These are phyloP conservation scores for Melanopsichium pennsylvanicum DNA, from an alignment of 1,284 basidiomycete genomes.

Conservation along the genomic window DNA sequence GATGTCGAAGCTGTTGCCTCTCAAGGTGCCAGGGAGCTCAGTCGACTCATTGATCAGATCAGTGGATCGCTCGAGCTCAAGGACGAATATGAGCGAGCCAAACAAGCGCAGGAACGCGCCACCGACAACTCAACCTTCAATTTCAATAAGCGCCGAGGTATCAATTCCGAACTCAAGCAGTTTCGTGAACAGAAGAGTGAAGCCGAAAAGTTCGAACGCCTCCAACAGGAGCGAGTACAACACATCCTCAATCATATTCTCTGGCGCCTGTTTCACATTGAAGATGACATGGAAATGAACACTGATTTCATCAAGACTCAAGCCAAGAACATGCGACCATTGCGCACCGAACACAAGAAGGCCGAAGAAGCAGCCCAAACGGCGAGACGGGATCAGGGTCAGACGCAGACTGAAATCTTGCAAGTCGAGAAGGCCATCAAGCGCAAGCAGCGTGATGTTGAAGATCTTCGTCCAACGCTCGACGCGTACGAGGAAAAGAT, in stretches of 20 bases:
- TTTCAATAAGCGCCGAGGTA: constrained; percentile 89
- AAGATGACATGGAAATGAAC: constrained; percentile 67
- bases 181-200: constrained; percentile 97
- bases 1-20: constrained; percentile 98
- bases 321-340: constrained; percentile 73
- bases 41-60: constrained; percentile 92
- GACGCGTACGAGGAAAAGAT: constrained; percentile 80
- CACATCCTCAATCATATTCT: constrained; percentile 82
- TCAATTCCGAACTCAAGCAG: constrained; percentile 93
- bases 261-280: constrained; percentile 90
- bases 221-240: constrained; percentile 79
- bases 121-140: constrained; percentile 92
- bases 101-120: constrained; percentile 84
- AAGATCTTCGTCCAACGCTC: constrained; percentile 52
- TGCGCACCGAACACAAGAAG: constrained; percentile 80
- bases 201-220: constrained; percentile 83
- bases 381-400: constrained; percentile 42
- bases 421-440: constrained; percentile 48
- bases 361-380: constrained; percentile 78
- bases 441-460: constrained; percentile 38
- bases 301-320: constrained; percentile 54
- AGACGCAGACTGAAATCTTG: constrained; percentile 48
- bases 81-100: constrained; percentile 86
- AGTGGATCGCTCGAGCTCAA: constrained; percentile 78
- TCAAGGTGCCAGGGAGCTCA: constrained; percentile 88